These are phyloP conservation scores for Phoma herbarum DNA, from an alignment of 2,329 filamentous ascomycete genomes.

Conservation along the genomic window DNA sequence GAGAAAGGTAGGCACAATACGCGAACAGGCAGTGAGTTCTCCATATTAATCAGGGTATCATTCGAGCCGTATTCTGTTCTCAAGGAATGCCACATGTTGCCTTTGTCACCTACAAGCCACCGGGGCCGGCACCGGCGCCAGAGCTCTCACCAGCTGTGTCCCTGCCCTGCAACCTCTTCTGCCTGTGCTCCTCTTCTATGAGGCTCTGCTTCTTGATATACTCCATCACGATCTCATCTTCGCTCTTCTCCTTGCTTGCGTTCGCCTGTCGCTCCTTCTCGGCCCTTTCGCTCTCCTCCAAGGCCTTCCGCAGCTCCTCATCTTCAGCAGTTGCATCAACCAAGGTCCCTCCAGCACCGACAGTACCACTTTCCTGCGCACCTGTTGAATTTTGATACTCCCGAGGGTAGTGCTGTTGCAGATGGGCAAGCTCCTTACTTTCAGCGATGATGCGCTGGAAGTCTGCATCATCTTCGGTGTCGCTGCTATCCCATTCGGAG, in stretches of 20 bases:
- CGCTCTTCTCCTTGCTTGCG: conserved; percentile 58
- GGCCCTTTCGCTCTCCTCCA: conserved; percentile 39
- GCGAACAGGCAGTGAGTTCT: no score
- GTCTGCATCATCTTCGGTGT: conserved; percentile 49
- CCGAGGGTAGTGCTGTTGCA: conserved; percentile 33
- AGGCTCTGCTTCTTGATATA: conserved; percentile 80
- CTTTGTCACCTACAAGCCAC: not conserved
- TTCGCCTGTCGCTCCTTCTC: conserved; percentile 53
- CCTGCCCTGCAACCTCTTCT: conserved; percentile 16
- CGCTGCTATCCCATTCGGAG: conserved; percentile 41
- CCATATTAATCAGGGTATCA: not conserved
- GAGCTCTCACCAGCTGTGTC: conserved; percentile 16
- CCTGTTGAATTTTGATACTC: conserved; percentile 27
- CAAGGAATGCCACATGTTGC: not conserved
- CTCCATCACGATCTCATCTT: conserved; percentile 78
- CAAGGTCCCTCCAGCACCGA: conserved; percentile 7
- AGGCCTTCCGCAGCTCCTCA: conserved; percentile 37
- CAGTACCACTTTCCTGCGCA: conserved; percentile 18
- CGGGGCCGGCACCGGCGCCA: not conserved
- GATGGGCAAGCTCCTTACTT: conserved; percentile 41
- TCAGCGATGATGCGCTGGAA: conserved; percentile 49
- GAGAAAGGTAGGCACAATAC: not conserved
- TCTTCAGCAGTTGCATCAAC: conserved; percentile 20
- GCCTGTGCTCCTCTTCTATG: conserved; percentile 60
- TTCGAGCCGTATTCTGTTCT: not conserved